These are phyloP conservation scores for Ceratobasidium sp. DNA, from an alignment of 1,284 basidiomycete genomes.

Conservation along the genomic window DNA sequence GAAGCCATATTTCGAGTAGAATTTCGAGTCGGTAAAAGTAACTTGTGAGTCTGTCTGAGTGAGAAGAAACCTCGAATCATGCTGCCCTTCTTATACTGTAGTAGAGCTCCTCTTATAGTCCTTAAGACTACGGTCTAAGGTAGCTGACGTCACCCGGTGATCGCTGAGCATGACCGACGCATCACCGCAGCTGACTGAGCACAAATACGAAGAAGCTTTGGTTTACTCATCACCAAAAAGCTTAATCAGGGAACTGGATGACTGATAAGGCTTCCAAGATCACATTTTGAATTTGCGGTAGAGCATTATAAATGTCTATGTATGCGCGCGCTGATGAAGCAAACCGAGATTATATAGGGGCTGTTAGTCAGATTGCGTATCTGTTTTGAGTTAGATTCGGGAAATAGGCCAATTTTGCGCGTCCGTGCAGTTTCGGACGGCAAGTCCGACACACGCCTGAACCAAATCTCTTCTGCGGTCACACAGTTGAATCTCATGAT, in stretches of 20 bases:
- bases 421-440: neutral
- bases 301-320: neutral
- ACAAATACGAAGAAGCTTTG: neutral
- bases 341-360: too few relatives aligned
- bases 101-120: neutral
- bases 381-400: neutral
- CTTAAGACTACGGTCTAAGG: neutral
- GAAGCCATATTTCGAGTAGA: slow-evolving; percentile 14
- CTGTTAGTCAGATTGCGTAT: too few relatives aligned
- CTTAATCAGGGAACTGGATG: neutral
- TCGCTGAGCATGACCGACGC: neutral
- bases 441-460: too few relatives aligned
- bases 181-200: slow-evolving; percentile 13
- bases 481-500: too few relatives aligned
- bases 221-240: neutral
- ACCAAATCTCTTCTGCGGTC: too few relatives aligned
- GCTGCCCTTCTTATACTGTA: neutral
- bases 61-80: slow-evolving; percentile 28
- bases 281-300: neutral
- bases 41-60: neutral
- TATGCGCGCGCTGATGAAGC: too few relatives aligned
- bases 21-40: neutral
- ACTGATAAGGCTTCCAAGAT: neutral
- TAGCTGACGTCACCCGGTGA: neutral
- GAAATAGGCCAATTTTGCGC: neutral